Base-by-base conservation (phyloP, 345 rosid species). In the Salix caprea region DNA sequence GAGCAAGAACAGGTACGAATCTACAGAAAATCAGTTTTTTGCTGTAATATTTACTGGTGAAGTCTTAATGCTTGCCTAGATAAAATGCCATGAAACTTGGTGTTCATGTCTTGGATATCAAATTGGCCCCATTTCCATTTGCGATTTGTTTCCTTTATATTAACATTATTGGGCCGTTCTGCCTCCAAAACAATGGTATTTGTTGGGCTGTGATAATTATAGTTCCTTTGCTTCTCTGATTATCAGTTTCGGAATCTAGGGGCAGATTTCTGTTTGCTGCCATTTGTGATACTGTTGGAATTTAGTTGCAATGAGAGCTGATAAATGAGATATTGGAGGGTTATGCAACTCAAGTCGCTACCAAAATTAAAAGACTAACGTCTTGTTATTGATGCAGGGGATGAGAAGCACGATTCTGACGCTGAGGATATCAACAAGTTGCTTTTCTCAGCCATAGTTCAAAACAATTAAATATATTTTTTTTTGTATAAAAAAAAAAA, bases 391-490 rank as follows among this genome's bases (percentile, higher is more conserved):
- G 78, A 37, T 89, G 83, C 89, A 90, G 97, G 83, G 74, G 88
- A 79, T 28, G 89, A 86, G 70, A 73, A n/a, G 69, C 82, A 82
- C 11, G 86, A 83, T 36, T 80, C 91, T 12, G 91, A 87, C 69
- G 80, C 89, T 8, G 87, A 87, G 77, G 92, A 92, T 80, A 76
- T 94, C 44, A 92, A 94, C 86, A 87, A 87, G 67, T 77, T 92
- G 52, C 91, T 94, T 54, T 92, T 94, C 88, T 88, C 97, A 9
- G 89, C 96, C 46, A 89, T 92, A 48, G 88, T 90, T 37, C 84
- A 88, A 84, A 73, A 78, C 78, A 87, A 79, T 73, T 89, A 79
- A 78, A 37, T 28, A 8, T n/a, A 21, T 30, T 30, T 30, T 28
- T 30, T 30, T 32, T 18, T 19, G 30, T 28, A 28, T 60, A 4